A percentile compares a stretch with the other conserved stretches of the same genome.
phyloP scores from a whole-genome alignment of 1,284 basidiomycete genomes.

The Ganoderma sp. region DNA sequence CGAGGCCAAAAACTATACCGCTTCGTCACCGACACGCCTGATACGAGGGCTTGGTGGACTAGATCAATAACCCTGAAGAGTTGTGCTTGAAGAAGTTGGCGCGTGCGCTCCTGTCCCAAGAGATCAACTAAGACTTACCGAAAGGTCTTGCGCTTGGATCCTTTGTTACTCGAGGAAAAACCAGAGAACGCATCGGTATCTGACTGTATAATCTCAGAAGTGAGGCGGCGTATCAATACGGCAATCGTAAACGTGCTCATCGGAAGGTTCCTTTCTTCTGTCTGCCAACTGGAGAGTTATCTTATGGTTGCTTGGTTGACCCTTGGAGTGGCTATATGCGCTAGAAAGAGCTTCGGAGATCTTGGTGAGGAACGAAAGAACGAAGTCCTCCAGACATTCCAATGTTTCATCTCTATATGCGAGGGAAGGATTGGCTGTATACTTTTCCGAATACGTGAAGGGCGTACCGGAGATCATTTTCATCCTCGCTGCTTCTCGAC shows the following conservation, averaged over 20 bases:
- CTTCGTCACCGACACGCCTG: slow-evolving; percentile 67
- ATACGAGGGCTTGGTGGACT: slow-evolving; percentile 66
- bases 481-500: slow-evolving; percentile 12
- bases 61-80: slow-evolving; percentile 65
- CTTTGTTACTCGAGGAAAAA: slow-evolving; percentile 46
- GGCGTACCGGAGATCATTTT: slow-evolving; percentile 17
- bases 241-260: slow-evolving; percentile 33
- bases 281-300: slow-evolving; percentile 39
- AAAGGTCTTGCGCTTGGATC: slow-evolving; percentile 57
- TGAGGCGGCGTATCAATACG: slow-evolving; percentile 1
- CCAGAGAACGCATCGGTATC: slow-evolving; percentile 33
- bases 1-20: slow-evolving; percentile 49
- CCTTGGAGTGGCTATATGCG: slow-evolving; percentile 21
- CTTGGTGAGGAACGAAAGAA: slow-evolving; percentile 60
- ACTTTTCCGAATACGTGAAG: background rate
- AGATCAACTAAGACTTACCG: slow-evolving; percentile 45
- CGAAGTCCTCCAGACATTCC: slow-evolving; percentile 56
- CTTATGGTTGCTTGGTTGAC: slow-evolving; percentile 17
- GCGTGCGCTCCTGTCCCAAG: background rate
- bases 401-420: slow-evolving; percentile 28
- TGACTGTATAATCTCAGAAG: slow-evolving; percentile 23
- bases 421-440: background rate
- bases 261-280: slow-evolving; percentile 36
- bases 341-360: slow-evolving; percentile 42
- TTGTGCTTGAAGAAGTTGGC: slow-evolving; percentile 54